phyloP scores from a whole-genome alignment of 2,329 filamentous ascomycete species.

The Fusarium zealandicum region DNA sequence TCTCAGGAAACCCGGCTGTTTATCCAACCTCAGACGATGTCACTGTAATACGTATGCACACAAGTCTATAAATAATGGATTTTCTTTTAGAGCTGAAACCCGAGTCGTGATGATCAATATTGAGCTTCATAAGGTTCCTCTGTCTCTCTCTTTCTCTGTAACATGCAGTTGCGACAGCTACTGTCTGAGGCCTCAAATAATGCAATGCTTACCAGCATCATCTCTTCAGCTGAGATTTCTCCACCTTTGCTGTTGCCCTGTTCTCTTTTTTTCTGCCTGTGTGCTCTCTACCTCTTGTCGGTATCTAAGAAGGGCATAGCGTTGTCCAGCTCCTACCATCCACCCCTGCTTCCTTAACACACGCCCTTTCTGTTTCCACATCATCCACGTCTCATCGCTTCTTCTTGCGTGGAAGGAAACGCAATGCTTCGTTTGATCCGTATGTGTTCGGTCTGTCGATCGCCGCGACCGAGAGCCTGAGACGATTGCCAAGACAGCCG shows the following conservation, averaged over 20 bases:
- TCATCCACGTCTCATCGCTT: neutral
- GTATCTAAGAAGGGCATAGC: slow-evolving; percentile 19
- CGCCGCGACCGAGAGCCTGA: slow-evolving; percentile 1
- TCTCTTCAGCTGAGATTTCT: slow-evolving; percentile 2
- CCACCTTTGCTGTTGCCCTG: neutral
- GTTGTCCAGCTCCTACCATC: neutral
- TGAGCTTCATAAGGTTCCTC: neutral
- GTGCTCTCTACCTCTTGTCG: slow-evolving; percentile 7
- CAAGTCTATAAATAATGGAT: no score
- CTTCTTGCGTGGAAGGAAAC: neutral
- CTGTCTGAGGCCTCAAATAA: neutral
- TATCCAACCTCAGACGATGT: no score
- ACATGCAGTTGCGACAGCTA: slow-evolving; percentile 3
- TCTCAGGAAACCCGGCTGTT: no score
- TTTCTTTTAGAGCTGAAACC: no score
- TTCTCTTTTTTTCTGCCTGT: neutral
- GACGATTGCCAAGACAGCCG: neutral
- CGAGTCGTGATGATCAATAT: no score
- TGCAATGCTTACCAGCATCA: neutral
- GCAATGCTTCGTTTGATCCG: neutral
- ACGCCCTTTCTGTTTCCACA: neutral
- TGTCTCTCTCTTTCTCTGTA: neutral
- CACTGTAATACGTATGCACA: no score
- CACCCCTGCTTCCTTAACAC: neutral
- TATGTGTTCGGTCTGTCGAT: slow-evolving; percentile 8